Evolutionary conservation across 139 green algal genomes (phyloP), one percentile per base, ranked within the genome.

Genomic region (Astrephomene gubernaculifera): DNA sequence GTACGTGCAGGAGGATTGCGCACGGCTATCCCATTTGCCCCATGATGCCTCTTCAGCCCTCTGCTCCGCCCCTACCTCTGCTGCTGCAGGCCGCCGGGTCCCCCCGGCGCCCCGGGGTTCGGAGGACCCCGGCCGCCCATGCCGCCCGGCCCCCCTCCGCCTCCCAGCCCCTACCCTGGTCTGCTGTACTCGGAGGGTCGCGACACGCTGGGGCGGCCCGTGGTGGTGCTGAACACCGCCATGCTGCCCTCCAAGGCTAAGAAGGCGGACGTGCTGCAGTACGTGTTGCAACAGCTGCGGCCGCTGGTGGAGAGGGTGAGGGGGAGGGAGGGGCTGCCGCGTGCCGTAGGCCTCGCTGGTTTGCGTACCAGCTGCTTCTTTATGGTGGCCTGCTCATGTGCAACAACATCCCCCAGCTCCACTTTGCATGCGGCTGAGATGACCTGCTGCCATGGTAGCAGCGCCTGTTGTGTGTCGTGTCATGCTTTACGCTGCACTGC

Each of bases 211-310:
- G 91, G 91, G 9, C 91, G 94, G 24, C 93, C 94, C 17, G 94
- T 97, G 79, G 90, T 97, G 53, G 90, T 97, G 24, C 72, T 97
- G 4, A 93, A 97, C 74, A 91, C 93, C 5, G 76, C 76, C 60
- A 83, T 83, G 76, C 89, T 97, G 44, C 91, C 93, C 14, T 41
- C 86, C 25, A 76, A 86, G 31, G 52, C 86, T 21, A 80, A 90
- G 1, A 87, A 92, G 80, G 85, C 76, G 17, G 69, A 82, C 14
- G 91, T 91, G 21, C 71, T 94, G 53, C 60, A 85, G 22, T 91
- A 92, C 63, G 81, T 95, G 79, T 60, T 92, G 43, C 67, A 86
- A 14, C 53, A 76, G 53, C 89, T 97, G 72, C 81, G 92, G 82
- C 93, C 91, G 0, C 44, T 97, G 35, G 94, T 97, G 17, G 73